Conservation (phyloP, 176 grass and related monocot species). For the Aegilops umbellulata region DNA sequence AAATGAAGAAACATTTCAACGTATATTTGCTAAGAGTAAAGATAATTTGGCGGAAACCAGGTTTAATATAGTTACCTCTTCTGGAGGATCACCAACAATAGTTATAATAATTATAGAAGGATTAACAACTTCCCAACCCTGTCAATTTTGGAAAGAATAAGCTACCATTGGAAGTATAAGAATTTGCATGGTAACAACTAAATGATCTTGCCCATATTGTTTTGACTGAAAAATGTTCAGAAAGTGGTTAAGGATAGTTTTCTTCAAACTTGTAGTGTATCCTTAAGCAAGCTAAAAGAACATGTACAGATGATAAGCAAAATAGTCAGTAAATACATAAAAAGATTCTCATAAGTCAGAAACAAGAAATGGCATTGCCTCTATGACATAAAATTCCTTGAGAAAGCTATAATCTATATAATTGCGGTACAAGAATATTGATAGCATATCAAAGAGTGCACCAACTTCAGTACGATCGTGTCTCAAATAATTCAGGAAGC, state of each 20-base stretch:
- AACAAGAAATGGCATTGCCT: slow-evolving; percentile 50
- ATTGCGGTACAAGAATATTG: slow-evolving; percentile 93
- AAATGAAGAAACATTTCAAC: slow-evolving; percentile 14
- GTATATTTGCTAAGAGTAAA: too few relatives aligned
- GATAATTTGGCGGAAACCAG: too few relatives aligned
- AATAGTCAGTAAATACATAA: slow-evolving; percentile 11
- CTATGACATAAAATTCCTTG: slow-evolving; percentile 96
- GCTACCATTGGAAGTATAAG: slow-evolving; percentile 94
- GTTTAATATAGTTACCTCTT: slow-evolving; percentile 53
- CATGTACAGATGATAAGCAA: slow-evolving; percentile 18
- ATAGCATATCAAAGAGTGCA: slow-evolving; percentile 97
- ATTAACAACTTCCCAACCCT: slow-evolving; percentile 93
- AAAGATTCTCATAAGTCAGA: not conserved
- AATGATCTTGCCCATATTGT: slow-evolving; percentile 89
- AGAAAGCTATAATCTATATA: slow-evolving; percentile 96
- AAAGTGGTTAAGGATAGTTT: slow-evolving; percentile 80
- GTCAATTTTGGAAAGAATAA: slow-evolving; percentile 90
- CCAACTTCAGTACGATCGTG: slow-evolving; percentile 82
- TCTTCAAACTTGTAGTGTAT: slow-evolving; percentile 80
- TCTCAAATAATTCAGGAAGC: slow-evolving; percentile 93
- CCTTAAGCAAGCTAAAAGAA: slow-evolving; percentile 85
- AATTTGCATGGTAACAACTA: slow-evolving; percentile 92
- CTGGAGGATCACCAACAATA: slow-evolving; percentile 89
- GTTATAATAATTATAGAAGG: slow-evolving; percentile 64
- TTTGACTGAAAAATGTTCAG: slow-evolving; percentile 88